Base-by-base conservation (phyloP, 768 basidiomycete species). In the Thelephora ganbajun region DNA sequence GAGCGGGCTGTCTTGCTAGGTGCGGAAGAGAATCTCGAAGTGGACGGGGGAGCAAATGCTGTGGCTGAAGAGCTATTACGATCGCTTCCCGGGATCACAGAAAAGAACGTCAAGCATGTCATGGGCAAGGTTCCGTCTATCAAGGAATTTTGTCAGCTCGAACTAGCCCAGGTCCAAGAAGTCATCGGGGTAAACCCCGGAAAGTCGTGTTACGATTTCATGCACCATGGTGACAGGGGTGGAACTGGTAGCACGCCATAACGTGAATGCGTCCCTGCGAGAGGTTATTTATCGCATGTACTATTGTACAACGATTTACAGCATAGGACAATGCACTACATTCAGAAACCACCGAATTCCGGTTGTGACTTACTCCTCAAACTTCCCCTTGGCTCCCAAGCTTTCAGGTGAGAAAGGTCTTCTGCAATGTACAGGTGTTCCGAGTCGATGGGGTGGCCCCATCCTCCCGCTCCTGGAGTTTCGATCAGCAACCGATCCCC, bases 401-500 rank as follows among this genome's bases (percentile, higher is more conserved):
- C 66, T 23, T 57, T 63, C 39, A 62, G 57, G 59, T 76, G 68
- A 19, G 54, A 53, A 12, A 54, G 48, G 23, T 48, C 60, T 6
- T 47, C 57, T 33, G 58, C 63, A 47, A 67, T 67, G 6, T 48
- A 52, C 16, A 16, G 48, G 14, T 50, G 54, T 18, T 22, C 43
- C 20, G 49, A 54, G 0, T 61, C 57, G 6, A 54, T 49, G 6
- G 44, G 33, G 14, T 18, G 14, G 1, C 91, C 91, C 85, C 85
- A 94, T 2, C 79, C 92, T 6, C 92, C 92, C 7, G 83, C 92
- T 0, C 92, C 92, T 0, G 92, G 92, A 0, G 92, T 93, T 65
- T 91, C 80, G 44, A 94, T 78, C 49, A 82, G 54, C 50, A 96
- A 60, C 44, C 71, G 69, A 58, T 96, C 91, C 5, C 89, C 85